Conservation (phyloP, 495 filamentous ascomycete species). For the Recurvomyces mirabilis region DNA sequence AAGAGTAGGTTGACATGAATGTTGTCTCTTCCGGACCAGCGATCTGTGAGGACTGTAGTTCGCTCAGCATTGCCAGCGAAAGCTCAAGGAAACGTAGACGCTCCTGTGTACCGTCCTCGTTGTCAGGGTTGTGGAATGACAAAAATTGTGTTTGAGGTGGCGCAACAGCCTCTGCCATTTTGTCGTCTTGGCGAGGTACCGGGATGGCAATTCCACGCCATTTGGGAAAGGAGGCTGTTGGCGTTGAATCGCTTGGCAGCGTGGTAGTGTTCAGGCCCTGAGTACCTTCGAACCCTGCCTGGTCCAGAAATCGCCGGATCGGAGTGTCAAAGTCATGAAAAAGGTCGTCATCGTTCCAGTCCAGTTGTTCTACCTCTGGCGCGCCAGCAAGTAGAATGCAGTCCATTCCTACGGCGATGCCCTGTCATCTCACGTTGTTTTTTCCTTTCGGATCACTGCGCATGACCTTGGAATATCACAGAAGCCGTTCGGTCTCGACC, state of each 20-base stretch:
- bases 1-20: constrained; percentile 21
- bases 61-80: constrained; percentile 55
- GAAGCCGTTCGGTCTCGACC: no score
- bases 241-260: background rate
- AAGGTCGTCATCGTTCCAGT: constrained; percentile 45
- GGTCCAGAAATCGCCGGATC: constrained; percentile 4
- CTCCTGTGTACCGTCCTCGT: background rate
- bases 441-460: background rate
- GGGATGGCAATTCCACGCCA: constrained; percentile 4
- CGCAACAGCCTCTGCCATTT: background rate
- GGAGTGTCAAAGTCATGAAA: constrained; percentile 27
- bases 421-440: no score
- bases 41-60: constrained; percentile 42
- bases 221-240: background rate
- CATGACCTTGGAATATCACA: background rate
- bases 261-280: no score
- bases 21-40: constrained; percentile 6
- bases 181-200: background rate
- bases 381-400: constrained; percentile 48
- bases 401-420: background rate
- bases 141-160: background rate
- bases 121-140: constrained; percentile 1
- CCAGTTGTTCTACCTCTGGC: constrained; percentile 41
- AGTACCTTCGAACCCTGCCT: no score
- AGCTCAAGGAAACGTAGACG: constrained; percentile 53